Base-by-base conservation (phyloP, 2,329 filamentous ascomycete genomes). In the Cercospora sojina region DNA sequence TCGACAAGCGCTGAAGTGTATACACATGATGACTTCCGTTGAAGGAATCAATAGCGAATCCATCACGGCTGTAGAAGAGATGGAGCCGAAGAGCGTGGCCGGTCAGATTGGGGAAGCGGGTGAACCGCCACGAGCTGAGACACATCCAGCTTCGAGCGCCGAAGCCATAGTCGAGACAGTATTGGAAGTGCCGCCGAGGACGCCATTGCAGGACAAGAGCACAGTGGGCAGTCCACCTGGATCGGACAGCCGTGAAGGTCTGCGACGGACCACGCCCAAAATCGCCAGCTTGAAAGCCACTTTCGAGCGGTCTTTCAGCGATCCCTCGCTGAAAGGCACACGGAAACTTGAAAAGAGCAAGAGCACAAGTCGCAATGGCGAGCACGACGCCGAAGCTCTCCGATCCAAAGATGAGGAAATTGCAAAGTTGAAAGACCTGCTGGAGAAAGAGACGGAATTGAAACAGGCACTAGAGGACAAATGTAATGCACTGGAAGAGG, bases 281-380 rank as follows among this genome's bases (percentile, higher is more conserved):
- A 74, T 76, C n/a, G 74, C 74, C n/a, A 72, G 67, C 57, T 62
- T 76, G 47, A 67, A 72, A 38, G 72, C 72, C 9, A 70, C 73
- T 10, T 76, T 76, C 62, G 74, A 76, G 65, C 69, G 71, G 27
- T 62, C 67, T 29, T 41, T 64, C 16, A 62, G 66, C 13, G 59
- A 35, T 23, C 47, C 18, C 20, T 23, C 47, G 16, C 20, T 57
- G 47, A 63, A 60, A 32, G 57, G 63, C 20, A 41, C 55, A n/a
- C 64, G 35, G 20, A 60, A 59, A 27, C 65, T 67, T 41, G 70
- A 68, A 13, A 69, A 64, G 41, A 69, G 67, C 56, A 69, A 60
- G 32, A 69, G 67, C 57, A 60, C 67, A 20, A 62, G 51, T n/a
- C 59, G 62, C 20, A 57, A 57, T 47, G 49, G 59, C 27, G 67